A percentile compares a stretch with the other conserved stretches of the same genome.
Evolutionary conservation across 192 early-diverging fungal species (phyloP).

Genomic region (Entomortierella chlamydospora): DNA sequence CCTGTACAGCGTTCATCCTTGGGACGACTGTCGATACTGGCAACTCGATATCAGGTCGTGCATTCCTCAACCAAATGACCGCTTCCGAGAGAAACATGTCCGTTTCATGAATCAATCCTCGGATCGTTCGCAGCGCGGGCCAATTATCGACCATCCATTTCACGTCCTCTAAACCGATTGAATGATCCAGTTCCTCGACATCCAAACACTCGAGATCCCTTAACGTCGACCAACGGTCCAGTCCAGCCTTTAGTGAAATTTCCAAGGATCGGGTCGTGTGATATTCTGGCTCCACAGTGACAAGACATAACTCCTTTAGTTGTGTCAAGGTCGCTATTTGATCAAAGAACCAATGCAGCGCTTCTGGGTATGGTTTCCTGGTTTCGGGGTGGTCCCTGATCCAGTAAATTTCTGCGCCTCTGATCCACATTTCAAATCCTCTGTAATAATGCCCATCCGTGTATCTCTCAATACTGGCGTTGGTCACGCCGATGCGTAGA

Average conservation of each 20-base stretch:
- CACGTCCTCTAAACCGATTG: slow-evolving; percentile 18
- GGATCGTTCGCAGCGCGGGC: slow-evolving; percentile 4
- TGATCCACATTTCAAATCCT: slow-evolving; percentile 5
- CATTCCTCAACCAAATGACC: not conserved
- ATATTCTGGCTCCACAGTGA: not conserved
- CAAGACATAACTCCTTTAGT: slow-evolving; percentile 18
- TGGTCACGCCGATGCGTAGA: not conserved
- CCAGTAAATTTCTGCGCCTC: slow-evolving; percentile 1
- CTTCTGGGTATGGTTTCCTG: not conserved
- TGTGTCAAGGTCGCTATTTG: slow-evolving; percentile 7
- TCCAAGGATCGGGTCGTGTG: not conserved
- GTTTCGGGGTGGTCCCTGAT: not conserved
- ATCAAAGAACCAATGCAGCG: slow-evolving; percentile 11
- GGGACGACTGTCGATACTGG: no score
- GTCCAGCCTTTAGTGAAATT: slow-evolving; percentile 8
- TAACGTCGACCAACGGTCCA: slow-evolving; percentile 9
- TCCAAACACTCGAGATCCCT: slow-evolving; percentile 5
- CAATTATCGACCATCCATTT: slow-evolving; percentile 27
- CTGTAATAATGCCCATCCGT: not conserved
- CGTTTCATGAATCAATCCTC: not conserved
- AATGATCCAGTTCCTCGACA: slow-evolving; percentile 6
- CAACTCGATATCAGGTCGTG: not conserved
- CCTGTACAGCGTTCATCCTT: no score
- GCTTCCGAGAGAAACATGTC: slow-evolving; percentile 10
- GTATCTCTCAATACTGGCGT: not conserved